Evolutionary conservation across 2,329 filamentous ascomycete genomes (phyloP).

Genomic region (Ceratocystis cacaofunesta): DNA sequence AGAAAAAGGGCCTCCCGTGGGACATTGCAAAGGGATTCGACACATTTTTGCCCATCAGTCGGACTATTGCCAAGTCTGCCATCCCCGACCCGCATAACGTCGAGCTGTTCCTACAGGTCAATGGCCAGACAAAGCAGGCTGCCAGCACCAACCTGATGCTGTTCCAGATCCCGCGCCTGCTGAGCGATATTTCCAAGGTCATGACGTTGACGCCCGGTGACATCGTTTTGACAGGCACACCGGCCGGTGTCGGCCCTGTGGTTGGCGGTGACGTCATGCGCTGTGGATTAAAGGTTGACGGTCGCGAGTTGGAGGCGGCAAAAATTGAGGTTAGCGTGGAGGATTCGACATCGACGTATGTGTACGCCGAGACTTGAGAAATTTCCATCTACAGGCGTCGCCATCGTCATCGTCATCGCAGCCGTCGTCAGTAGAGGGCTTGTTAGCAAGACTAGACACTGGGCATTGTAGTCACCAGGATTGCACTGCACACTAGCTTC

Average conservation of each 20-base stretch:
- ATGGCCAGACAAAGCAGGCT: constrained; percentile 60
- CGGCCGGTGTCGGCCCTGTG: constrained; percentile 84
- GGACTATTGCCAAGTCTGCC: constrained; percentile 61
- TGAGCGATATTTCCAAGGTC: constrained; percentile 85
- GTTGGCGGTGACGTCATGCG: constrained; percentile 75
- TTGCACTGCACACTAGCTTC: background rate
- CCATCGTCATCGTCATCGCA: background rate
- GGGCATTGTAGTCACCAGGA: background rate
- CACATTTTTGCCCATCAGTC: constrained; percentile 81
- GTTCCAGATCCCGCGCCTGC: constrained; percentile 71
- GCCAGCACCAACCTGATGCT: constrained; percentile 93
- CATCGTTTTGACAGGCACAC: constrained; percentile 89
- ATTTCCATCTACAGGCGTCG: background rate
- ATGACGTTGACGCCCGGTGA: constrained; percentile 91
- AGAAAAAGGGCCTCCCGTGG: constrained; percentile 94
- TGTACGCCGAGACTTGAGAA: constrained; percentile 54
- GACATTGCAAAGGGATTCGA: constrained; percentile 95
- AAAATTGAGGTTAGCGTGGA: constrained; percentile 70
- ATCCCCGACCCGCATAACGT: constrained; percentile 81
- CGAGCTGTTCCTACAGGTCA: constrained; percentile 74
- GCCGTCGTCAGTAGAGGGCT: background rate
- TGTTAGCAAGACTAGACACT: background rate
- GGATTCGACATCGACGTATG: constrained; percentile 63
- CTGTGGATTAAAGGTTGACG: constrained; percentile 64
- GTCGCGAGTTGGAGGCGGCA: constrained; percentile 72